Evolutionary conservation across 768 basidiomycete species (phyloP).

Genomic region (Gloeophyllum trabeum): DNA sequence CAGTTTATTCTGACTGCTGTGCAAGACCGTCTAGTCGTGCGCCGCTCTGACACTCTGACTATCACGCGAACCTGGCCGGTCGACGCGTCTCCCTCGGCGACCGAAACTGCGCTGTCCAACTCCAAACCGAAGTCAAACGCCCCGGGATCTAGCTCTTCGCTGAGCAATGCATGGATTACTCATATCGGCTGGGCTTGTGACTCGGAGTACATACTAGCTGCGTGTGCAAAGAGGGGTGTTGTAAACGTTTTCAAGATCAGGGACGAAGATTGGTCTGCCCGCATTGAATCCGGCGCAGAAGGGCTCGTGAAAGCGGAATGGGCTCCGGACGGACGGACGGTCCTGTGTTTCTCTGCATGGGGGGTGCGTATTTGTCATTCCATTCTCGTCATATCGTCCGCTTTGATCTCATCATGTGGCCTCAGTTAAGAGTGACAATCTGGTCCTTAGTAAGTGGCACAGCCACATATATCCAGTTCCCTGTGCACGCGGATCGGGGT

Average conservation of each 20-base stretch:
- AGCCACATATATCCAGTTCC: slow-evolving; percentile 80
- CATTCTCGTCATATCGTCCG: background rate
- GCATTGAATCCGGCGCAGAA: slow-evolving; percentile 74
- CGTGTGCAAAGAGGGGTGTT: slow-evolving; percentile 57
- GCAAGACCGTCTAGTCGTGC: slow-evolving; percentile 69
- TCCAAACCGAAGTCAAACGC: slow-evolving; percentile 12
- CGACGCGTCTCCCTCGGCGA: slow-evolving; percentile 40
- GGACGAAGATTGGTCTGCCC: slow-evolving; percentile 69
- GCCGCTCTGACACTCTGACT: slow-evolving; percentile 76
- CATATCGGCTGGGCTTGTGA: slow-evolving; percentile 82
- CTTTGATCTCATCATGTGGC: slow-evolving; percentile 1
- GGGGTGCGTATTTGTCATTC: slow-evolving; percentile 47
- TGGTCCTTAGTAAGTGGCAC: slow-evolving; percentile 72
- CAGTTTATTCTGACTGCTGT: slow-evolving; percentile 79
- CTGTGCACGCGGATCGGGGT: slow-evolving; percentile 76
- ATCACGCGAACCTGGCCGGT: slow-evolving; percentile 75
- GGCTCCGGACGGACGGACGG: slow-evolving; percentile 74
- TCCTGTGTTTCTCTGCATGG: slow-evolving; percentile 90
- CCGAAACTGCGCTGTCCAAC: slow-evolving; percentile 28
- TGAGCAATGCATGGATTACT: slow-evolving; percentile 39
- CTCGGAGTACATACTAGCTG: slow-evolving; percentile 78
- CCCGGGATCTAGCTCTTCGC: slow-evolving; percentile 5
- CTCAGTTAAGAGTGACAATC: slow-evolving; percentile 72
- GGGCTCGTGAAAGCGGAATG: slow-evolving; percentile 83
- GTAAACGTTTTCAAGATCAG: slow-evolving; percentile 73